These are phyloP conservation scores for Alternaria viburni DNA, from an alignment of 2,329 filamentous ascomycete genomes.

Conservation along the genomic window DNA sequence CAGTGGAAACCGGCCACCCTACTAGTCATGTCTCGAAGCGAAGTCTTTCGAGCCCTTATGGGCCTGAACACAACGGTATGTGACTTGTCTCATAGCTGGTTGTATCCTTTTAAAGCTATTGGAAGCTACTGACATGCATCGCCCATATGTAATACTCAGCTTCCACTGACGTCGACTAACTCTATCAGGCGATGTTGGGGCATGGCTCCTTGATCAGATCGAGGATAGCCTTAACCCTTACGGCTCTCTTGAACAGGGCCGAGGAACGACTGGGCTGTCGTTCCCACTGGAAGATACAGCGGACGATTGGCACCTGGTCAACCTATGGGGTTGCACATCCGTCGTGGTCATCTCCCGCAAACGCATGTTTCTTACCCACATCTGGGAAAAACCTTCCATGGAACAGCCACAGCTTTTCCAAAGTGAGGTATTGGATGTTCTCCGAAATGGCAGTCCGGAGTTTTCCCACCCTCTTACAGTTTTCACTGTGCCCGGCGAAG, in stretches of 20 bases:
- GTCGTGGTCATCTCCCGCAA: not conserved
- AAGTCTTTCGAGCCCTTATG: not conserved
- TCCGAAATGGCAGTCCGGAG: not conserved
- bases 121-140: not conserved
- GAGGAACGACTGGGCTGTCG: not conserved
- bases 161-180: not conserved
- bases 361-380: not conserved
- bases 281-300: not conserved
- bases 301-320: not conserved
- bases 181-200: not conserved
- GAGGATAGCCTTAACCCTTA: fast-evolving
- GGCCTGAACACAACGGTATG: not conserved
- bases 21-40: not conserved
- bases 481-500: not conserved
- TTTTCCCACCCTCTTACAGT: not conserved
- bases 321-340: not conserved
- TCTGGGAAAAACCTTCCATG: not conserved
- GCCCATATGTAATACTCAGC: not conserved
- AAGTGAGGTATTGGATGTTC: not conserved
- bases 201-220: not conserved
- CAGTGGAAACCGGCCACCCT: not conserved
- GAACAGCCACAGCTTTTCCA: not conserved
- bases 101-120: not conserved
- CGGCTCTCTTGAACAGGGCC: not conserved
- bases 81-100: not conserved